Conservation (phyloP, 495 filamentous ascomycete genomes). For the Pyrenula aspistea region DNA sequence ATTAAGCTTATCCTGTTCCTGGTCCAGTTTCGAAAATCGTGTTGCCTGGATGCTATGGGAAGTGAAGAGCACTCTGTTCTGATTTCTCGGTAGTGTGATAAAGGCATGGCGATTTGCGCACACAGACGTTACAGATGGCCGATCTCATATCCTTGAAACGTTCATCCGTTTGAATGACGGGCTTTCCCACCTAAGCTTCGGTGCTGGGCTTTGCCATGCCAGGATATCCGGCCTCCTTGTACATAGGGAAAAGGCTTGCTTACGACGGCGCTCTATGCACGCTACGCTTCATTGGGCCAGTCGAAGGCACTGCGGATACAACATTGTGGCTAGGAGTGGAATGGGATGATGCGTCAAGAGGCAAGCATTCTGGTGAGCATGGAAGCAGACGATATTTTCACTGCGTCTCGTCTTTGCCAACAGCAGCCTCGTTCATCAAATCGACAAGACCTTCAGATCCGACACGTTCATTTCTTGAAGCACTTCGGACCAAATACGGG, state of each 20-base stretch:
- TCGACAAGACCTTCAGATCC: conserved; percentile 57
- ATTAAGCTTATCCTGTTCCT: too few relatives aligned
- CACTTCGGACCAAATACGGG: conserved; percentile 75
- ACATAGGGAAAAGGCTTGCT: conserved; percentile 61
- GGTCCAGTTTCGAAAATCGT: too few relatives aligned
- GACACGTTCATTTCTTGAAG: conserved; percentile 62
- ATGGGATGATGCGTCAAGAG: conserved; percentile 79
- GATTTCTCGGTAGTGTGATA: conserved; percentile 18
- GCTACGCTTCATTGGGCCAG: conserved; percentile 66
- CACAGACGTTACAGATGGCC: too few relatives aligned
- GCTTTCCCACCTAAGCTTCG: too few relatives aligned
- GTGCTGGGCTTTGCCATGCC: too few relatives aligned
- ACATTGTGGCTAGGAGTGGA: conserved; percentile 90
- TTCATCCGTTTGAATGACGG: too few relatives aligned
- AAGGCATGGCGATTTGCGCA: too few relatives aligned
- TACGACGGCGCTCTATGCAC: conserved; percentile 68
- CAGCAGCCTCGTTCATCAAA: conserved; percentile 76
- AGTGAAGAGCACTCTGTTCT: too few relatives aligned
- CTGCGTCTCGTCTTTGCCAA: conserved; percentile 46
- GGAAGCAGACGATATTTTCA: conserved; percentile 70
- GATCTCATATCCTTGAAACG: too few relatives aligned
- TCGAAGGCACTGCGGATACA: conserved; percentile 49
- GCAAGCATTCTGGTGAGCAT: conserved; percentile 83
- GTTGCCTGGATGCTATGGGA: too few relatives aligned
- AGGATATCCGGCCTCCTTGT: conserved; percentile 14